Evolutionary conservation across 495 filamentous ascomycete species (phyloP).

Genomic region (Penicillium malachiteum): DNA sequence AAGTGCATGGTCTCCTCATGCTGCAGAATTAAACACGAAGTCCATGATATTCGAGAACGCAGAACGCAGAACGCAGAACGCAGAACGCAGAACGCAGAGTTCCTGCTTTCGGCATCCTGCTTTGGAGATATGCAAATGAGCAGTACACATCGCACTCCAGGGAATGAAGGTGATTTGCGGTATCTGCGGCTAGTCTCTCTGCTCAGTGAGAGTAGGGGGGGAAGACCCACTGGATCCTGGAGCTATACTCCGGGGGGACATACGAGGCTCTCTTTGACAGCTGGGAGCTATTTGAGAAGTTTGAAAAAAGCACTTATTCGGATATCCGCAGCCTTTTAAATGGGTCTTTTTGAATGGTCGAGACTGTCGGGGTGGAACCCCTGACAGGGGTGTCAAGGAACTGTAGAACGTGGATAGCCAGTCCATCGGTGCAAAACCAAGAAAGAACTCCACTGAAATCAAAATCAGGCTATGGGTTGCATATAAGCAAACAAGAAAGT

Average conservation of each 20-base stretch:
- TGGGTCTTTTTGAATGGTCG: not conserved
- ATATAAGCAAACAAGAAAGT: constrained; percentile 25
- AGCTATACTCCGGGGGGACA: not conserved
- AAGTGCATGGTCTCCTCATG: no score
- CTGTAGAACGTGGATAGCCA: constrained; percentile 14
- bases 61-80: not conserved
- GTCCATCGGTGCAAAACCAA: constrained; percentile 1
- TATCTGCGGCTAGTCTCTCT: not conserved
- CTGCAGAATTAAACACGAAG: no score
- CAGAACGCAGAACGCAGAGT: not conserved
- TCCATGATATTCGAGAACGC: not conserved
- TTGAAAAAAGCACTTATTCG: not conserved
- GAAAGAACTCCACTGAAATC: not conserved
- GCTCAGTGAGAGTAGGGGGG: no score
- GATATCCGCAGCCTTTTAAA: no score
- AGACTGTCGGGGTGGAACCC: not conserved
- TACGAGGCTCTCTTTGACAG: not conserved
- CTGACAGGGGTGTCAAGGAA: no score
- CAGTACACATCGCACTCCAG: not conserved
- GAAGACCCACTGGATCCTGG: not conserved
- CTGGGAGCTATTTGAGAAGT: not conserved
- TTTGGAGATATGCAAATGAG: not conserved
- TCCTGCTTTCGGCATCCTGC: no score
- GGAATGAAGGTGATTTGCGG: not conserved
- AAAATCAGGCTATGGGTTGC: not conserved